These are phyloP conservation scores for Chionographis japonica DNA, from an alignment of 106 monocot species.

Conservation along the genomic window DNA sequence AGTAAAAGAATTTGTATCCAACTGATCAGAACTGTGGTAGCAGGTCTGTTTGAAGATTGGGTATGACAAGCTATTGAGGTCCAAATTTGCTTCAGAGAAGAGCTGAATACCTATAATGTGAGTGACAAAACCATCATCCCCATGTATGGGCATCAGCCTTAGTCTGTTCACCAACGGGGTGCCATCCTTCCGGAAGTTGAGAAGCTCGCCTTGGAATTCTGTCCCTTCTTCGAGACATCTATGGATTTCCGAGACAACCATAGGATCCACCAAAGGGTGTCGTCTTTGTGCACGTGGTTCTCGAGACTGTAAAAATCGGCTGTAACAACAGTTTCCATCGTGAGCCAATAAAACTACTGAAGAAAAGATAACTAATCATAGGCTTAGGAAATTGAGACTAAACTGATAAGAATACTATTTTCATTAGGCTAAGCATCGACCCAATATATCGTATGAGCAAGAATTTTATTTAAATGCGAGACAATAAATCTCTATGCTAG, in stretches of 20 bases:
- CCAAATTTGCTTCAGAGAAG: constrained; percentile 63
- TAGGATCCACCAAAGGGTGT: constrained; percentile 93
- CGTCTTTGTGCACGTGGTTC: constrained; percentile 75
- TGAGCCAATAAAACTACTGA: background rate
- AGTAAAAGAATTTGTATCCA: constrained; percentile 8
- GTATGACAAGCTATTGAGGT: constrained; percentile 61
- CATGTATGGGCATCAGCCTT: constrained; percentile 64
- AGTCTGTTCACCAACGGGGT: constrained; percentile 73
- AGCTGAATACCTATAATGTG: constrained; percentile 85
- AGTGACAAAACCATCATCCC: constrained; percentile 67
- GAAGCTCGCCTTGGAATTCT: constrained; percentile 85
- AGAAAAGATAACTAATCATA: background rate
- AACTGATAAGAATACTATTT: no score
- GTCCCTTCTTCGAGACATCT: constrained; percentile 62
- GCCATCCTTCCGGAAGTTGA: constrained; percentile 92
- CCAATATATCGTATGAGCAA: no score
- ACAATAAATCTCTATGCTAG: no score
- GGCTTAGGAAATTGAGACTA: no score
- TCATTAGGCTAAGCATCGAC: no score
- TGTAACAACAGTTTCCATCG: constrained; percentile 18
- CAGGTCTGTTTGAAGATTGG: constrained; percentile 73
- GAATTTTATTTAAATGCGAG: no score
- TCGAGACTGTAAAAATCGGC: constrained; percentile 91
- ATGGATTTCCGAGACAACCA: constrained; percentile 71
- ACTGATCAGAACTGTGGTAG: constrained; percentile 16